Conservation (phyloP, 345 rosid species). For the Eucalyptus sp. region DNA sequence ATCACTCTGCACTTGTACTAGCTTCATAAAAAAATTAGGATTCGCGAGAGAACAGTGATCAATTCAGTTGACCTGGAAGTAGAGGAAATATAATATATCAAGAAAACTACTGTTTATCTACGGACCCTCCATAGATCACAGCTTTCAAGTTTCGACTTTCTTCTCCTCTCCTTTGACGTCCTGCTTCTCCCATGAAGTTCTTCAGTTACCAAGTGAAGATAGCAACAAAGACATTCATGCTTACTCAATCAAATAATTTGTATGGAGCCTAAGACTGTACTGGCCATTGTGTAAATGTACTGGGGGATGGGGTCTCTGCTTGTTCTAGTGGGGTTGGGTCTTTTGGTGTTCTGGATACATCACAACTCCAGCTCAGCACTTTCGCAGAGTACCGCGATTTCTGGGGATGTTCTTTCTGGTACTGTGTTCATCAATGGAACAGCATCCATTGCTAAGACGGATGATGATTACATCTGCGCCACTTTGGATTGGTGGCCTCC, state of each 20-base stretch:
- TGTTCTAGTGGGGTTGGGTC: not conserved
- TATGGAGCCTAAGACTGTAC: not conserved
- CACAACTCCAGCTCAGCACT: not conserved
- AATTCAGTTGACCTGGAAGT: not conserved
- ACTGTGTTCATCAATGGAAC: conserved; percentile 2
- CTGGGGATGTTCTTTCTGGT: not conserved
- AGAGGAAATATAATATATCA: not conserved
- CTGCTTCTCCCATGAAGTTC: not conserved
- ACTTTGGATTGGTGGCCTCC: conserved; percentile 23
- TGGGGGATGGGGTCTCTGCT: not conserved
- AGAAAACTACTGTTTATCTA: not conserved
- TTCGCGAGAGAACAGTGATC: not conserved
- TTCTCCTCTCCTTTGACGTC: not conserved
- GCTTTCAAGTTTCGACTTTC: not conserved
- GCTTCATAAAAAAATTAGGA: not conserved
- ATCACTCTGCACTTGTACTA: not conserved
- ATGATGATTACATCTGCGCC: conserved; percentile 12
- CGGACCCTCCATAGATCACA: not conserved
- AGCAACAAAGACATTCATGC: not conserved
- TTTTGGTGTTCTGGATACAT: not conserved
- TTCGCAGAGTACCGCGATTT: not conserved
- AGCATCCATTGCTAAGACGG: not conserved
- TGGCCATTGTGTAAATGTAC: not conserved
- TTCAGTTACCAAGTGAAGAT: not conserved
- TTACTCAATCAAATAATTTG: not conserved